These are phyloP conservation scores for Viola odorata DNA, from an alignment of 345 rosid genomes.

Conservation along the genomic window DNA sequence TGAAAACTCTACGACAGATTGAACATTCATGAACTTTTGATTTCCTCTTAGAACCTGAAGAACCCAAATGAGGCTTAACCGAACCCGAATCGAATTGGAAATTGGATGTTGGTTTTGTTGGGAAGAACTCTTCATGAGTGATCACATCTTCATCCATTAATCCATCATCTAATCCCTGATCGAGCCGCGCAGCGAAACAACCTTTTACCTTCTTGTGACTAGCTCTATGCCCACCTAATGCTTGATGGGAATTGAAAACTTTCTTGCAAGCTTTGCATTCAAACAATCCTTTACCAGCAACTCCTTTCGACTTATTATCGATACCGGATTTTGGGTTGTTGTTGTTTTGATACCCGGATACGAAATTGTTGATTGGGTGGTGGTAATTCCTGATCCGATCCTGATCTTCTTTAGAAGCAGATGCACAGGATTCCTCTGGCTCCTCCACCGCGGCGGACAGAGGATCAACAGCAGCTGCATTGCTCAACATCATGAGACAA, in stretches of 20 bases:
- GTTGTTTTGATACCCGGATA: too few species aligned
- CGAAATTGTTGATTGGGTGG: too few species aligned
- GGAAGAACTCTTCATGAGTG: constrained; percentile 46
- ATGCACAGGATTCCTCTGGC: constrained; percentile 39
- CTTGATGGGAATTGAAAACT: constrained; percentile 97
- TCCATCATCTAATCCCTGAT: constrained; percentile 31
- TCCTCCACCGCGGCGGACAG: constrained; percentile 47
- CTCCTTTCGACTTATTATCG: constrained; percentile 35
- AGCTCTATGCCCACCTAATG: constrained; percentile 97
- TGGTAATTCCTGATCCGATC: too few species aligned
- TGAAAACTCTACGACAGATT: constrained; percentile 81
- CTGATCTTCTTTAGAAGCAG: constrained; percentile 7
- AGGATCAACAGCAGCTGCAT: constrained; percentile 48
- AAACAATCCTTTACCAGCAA: constrained; percentile 47
- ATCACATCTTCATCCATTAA: constrained; percentile 39
- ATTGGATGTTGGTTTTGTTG: constrained; percentile 25
- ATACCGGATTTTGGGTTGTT: too few species aligned
- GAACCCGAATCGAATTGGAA: constrained; percentile 39
- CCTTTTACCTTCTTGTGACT: constrained; percentile 99
- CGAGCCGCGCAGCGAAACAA: constrained; percentile 76
- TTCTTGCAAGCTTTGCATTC: constrained; percentile 98
- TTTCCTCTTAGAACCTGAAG: constrained; percentile 48
- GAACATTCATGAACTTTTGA: constrained; percentile 91
- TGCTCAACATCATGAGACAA: constrained; percentile 85
- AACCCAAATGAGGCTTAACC: constrained; percentile 12